These are phyloP conservation scores for Wallacemonas collosoma DNA, from an alignment of 208 protist genomes.

Conservation along the genomic window DNA sequence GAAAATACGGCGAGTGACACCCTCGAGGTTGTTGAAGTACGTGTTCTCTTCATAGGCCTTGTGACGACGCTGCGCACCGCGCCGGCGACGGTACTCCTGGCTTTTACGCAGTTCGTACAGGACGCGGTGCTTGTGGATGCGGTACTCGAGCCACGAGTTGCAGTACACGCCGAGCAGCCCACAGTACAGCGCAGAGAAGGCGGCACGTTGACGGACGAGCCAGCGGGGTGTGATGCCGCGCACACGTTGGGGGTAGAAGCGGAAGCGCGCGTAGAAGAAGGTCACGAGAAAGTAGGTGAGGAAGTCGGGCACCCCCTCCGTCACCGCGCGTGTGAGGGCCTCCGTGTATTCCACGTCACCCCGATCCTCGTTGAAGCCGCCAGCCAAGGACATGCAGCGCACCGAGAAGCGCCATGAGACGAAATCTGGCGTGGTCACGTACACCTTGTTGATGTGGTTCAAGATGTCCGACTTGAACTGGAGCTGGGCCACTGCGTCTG, in stretches of 20 bases:
- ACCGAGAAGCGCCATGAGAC: constrained; percentile 90
- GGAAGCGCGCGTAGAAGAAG: constrained; percentile 83
- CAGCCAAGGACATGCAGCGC: constrained; percentile 85
- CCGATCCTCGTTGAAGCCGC: constrained; percentile 86
- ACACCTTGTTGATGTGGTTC: constrained; percentile 88
- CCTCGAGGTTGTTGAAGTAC: constrained; percentile 81
- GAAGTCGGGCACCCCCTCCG: constrained; percentile 78
- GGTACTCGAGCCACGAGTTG: constrained; percentile 78
- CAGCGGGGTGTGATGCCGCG: constrained; percentile 79
- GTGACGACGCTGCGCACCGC: constrained; percentile 51
- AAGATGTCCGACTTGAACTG: constrained; percentile 91
- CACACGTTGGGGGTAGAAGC: constrained; percentile 76
- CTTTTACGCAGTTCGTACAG: constrained; percentile 80
- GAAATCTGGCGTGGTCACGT: constrained; percentile 84
- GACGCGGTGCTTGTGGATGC: constrained; percentile 72
- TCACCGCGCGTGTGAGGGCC: constrained; percentile 63
- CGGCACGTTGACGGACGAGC: constrained; percentile 75
- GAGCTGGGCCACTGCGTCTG: constrained; percentile 84
- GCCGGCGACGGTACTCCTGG: constrained; percentile 74
- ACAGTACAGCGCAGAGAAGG: constrained; percentile 74
- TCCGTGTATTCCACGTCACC: constrained; percentile 89
- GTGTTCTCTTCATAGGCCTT: constrained; percentile 62
- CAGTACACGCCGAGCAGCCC: constrained; percentile 70
- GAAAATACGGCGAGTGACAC: constrained; percentile 79
- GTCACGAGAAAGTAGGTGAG: constrained; percentile 74